Evolutionary conservation across 805 yeast species (phyloP).

Genomic region (Wickerhamomyces sydowiorum): DNA sequence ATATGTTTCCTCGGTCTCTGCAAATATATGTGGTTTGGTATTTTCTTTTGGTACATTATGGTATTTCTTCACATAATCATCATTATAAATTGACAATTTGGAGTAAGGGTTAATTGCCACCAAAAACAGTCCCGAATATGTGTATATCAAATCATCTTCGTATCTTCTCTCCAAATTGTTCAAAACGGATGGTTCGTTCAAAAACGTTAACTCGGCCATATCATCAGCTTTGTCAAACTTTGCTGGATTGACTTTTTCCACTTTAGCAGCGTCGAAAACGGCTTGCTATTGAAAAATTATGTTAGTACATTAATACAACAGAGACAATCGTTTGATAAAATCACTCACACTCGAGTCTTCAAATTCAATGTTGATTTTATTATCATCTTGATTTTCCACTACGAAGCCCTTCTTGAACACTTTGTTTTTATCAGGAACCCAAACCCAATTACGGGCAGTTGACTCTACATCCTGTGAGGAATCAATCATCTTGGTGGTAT

Average conservation of each 20-base stretch:
- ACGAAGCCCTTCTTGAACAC: conserved; percentile 61
- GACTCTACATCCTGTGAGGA: conserved; percentile 2
- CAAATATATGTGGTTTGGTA: conserved; percentile 82
- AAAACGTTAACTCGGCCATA: conserved; percentile 91
- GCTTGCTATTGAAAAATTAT: conserved; percentile 13
- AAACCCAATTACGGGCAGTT: conserved; percentile 47
- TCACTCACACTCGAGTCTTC: conserved; percentile 31
- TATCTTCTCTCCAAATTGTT: conserved; percentile 78
- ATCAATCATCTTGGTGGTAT: not conserved
- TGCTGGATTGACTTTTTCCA: conserved; percentile 76
- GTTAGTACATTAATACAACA: conserved; percentile 4
- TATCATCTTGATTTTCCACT: conserved; percentile 33
- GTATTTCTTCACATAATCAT: conserved; percentile 50
- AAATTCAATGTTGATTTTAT: conserved; percentile 32
- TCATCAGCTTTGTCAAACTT: conserved; percentile 89
- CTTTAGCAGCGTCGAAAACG: conserved; percentile 36
- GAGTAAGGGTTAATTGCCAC: conserved; percentile 95
- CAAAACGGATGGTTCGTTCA: conserved; percentile 94
- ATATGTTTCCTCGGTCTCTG: conserved; percentile 82
- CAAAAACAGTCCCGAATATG: conserved; percentile 90
- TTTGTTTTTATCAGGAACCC: conserved; percentile 62
- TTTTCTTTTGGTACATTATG: conserved; percentile 41
- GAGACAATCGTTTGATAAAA: not conserved
- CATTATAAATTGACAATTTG: conserved; percentile 63
- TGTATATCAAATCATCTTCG: conserved; percentile 72